These are phyloP conservation scores for Penicillium robsamsonii DNA, from an alignment of 495 filamentous ascomycete genomes.

Conservation along the genomic window DNA sequence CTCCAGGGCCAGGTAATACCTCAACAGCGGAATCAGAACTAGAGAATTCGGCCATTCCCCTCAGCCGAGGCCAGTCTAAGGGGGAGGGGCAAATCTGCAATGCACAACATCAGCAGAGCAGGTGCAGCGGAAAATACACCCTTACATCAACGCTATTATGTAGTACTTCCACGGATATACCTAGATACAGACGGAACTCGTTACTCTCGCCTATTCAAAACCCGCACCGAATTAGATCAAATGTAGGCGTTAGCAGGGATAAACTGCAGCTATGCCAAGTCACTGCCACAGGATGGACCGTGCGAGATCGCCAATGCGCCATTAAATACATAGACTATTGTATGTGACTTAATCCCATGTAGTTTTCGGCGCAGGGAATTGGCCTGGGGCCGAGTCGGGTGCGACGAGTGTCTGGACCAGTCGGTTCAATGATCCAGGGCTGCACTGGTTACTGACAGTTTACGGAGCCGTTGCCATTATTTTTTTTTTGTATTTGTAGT, in stretches of 20 bases:
- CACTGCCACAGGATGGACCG: conserved; percentile 9
- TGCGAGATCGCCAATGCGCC: conserved; percentile 21
- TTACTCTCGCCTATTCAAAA: background rate
- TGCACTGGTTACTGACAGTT: conserved; percentile 5
- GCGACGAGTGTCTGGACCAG: conserved; percentile 25
- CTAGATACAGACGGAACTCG: background rate
- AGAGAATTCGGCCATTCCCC: conserved; percentile 14
- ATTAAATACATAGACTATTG: conserved; percentile 13
- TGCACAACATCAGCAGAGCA: conserved; percentile 23
- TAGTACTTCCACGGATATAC: conserved; percentile 1
- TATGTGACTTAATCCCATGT: conserved; percentile 1
- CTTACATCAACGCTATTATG: background rate
- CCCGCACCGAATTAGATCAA: no score
- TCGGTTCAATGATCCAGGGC: conserved; percentile 23
- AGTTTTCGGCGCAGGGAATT: conserved; percentile 11
- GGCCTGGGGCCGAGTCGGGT: conserved; percentile 26
- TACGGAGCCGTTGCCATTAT: background rate
- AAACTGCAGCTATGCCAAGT: conserved; percentile 1
- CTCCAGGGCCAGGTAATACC: no score
- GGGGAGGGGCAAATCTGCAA: conserved; percentile 23
- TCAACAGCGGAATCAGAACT: conserved; percentile 13
- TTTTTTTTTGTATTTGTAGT: background rate
- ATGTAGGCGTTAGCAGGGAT: conserved; percentile 4
- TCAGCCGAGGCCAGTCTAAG: conserved; percentile 15
- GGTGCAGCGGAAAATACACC: background rate